phyloP scores from a whole-genome alignment of 202 grass and related monocot species.

The Saccharum hybrid region DNA sequence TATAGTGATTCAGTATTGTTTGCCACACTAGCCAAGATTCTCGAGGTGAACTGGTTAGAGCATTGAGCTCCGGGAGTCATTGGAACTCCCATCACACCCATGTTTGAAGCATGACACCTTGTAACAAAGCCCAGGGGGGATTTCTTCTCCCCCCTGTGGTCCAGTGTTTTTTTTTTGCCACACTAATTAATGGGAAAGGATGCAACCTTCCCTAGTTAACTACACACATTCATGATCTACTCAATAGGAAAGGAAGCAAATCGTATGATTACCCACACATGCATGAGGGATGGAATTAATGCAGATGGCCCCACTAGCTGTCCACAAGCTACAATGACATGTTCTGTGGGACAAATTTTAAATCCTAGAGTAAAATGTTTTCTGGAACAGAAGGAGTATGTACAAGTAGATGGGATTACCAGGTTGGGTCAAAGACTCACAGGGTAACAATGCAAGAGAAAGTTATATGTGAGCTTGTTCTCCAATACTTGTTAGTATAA shows the following conservation, averaged over 20 bases:
- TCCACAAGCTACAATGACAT: background rate
- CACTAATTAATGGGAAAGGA: background rate
- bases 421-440: background rate
- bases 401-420: background rate
- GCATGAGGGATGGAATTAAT: background rate
- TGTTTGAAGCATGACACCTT: background rate
- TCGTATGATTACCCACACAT: background rate
- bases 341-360: background rate
- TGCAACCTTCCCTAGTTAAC: background rate
- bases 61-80: background rate
- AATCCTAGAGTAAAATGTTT: background rate
- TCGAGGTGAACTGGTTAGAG: background rate
- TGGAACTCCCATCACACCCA: background rate
- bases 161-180: no score
- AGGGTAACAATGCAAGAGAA: constrained; percentile 17
- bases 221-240: background rate
- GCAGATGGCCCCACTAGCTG: background rate
- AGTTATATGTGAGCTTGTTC: constrained; percentile 3
- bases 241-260: background rate
- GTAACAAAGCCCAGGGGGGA: background rate
- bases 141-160: no score
- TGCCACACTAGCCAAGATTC: background rate
- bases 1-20: background rate
- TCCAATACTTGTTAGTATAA: background rate
- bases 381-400: background rate